Percentiles rank a stretch among this genome's conserved stretches.
Evolutionary conservation across 2,329 filamentous ascomycete species (phyloP).

Genomic region (Fusarium sp.): DNA sequence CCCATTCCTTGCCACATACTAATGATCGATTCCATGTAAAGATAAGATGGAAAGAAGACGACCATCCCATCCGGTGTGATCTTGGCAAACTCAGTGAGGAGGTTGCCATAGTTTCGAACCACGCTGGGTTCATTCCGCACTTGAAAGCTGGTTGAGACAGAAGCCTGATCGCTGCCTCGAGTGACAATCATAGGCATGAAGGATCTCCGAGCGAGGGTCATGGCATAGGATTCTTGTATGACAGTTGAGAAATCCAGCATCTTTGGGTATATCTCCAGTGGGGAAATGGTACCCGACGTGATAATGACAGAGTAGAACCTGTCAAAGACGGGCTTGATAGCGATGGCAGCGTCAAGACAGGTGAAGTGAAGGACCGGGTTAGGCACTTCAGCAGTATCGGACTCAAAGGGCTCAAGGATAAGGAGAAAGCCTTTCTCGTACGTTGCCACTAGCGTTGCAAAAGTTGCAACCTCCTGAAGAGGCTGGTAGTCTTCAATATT

Average conservation of each 20-base stretch:
- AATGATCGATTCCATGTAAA: slow-evolving; percentile 99
- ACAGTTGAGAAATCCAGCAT: slow-evolving; percentile 95
- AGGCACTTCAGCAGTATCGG: slow-evolving; percentile 91
- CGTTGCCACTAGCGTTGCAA: slow-evolving; percentile 93
- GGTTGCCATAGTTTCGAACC: slow-evolving; percentile 94
- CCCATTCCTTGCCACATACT: slow-evolving; percentile 99
- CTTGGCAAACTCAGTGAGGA: slow-evolving; percentile 94
- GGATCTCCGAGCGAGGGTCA: slow-evolving; percentile 93
- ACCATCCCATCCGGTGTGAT: slow-evolving; percentile 97
- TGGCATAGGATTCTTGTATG: slow-evolving; percentile 95
- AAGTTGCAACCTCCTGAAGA: slow-evolving; percentile 95
- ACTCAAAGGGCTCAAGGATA: slow-evolving; percentile 97
- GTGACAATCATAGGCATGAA: slow-evolving; percentile 99
- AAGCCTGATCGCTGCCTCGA: slow-evolving; percentile 90
- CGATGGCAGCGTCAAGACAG: slow-evolving; percentile 95
- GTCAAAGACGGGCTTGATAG: slow-evolving; percentile 97
- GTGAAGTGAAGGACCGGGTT: slow-evolving; percentile 98
- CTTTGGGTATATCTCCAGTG: slow-evolving; percentile 98
- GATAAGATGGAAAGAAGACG: slow-evolving; percentile 98
- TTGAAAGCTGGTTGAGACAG: slow-evolving; percentile 92
- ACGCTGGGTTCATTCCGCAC: slow-evolving; percentile 95
- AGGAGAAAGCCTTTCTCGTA: slow-evolving; percentile 97
- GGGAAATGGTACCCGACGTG: slow-evolving; percentile 96
- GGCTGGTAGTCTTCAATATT: slow-evolving; percentile 99
- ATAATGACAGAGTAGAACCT: slow-evolving; percentile 98